phyloP scores from a whole-genome alignment of 495 filamentous ascomycete genomes.

The Penicillium dipodomyicola region DNA sequence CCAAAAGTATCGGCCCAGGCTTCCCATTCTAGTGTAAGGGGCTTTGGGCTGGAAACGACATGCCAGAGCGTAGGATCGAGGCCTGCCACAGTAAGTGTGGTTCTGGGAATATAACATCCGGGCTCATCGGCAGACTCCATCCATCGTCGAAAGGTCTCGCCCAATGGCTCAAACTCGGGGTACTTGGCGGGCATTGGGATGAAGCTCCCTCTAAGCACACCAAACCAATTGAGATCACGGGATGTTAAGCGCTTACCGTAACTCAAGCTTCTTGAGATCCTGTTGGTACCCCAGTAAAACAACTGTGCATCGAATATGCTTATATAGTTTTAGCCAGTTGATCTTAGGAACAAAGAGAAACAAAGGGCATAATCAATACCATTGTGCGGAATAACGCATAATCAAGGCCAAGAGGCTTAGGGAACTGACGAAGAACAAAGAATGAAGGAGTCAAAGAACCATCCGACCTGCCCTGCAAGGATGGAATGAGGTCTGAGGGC shows the following conservation, averaged over 20 bases:
- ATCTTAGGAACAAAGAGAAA: background rate
- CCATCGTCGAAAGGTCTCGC: background rate
- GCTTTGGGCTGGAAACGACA: too few species aligned
- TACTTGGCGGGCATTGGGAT: background rate
- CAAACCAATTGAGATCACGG: background rate
- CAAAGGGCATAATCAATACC: background rate
- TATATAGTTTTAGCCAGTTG: background rate
- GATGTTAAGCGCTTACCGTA: background rate
- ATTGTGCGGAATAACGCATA: background rate
- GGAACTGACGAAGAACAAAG: background rate
- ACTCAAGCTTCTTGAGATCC: background rate
- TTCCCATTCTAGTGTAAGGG: background rate
- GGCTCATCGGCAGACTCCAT: background rate
- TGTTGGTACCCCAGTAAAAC: background rate
- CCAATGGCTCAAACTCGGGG: background rate
- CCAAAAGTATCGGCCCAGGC: background rate
- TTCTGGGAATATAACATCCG: background rate
- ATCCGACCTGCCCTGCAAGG: conserved; percentile 52
- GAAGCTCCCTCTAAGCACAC: background rate
- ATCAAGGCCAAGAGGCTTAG: background rate
- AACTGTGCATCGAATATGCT: background rate
- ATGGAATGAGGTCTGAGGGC: conserved; percentile 56
- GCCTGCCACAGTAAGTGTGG: background rate
- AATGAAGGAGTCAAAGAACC: conserved; percentile 19
- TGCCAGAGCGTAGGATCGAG: background rate